phyloP scores from a whole-genome alignment of 805 yeast genomes.

The Hanseniaspora mollemarum region DNA sequence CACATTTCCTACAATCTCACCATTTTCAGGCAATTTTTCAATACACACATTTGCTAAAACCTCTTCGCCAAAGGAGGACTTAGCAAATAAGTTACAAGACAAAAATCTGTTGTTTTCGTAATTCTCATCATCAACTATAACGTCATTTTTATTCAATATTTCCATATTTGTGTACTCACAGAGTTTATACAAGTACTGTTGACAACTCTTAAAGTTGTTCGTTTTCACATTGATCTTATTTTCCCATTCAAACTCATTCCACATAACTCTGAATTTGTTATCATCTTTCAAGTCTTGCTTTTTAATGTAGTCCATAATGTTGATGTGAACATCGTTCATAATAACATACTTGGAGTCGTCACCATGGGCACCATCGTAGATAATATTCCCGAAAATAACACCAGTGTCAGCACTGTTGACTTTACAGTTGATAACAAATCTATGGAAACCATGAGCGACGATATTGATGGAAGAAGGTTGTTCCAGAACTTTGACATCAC shows the following conservation, averaged over 20 bases:
- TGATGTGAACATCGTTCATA: constrained; percentile 86
- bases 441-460: constrained; percentile 96
- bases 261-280: constrained; percentile 85
- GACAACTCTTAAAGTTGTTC: constrained; percentile 44
- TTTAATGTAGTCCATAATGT: constrained; percentile 92
- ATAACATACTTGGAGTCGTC: constrained; percentile 82
- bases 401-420: constrained; percentile 98
- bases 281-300: constrained; percentile 79
- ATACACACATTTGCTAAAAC: constrained; percentile 92
- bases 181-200: constrained; percentile 65
- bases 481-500: constrained; percentile 90
- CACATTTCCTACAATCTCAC: constrained; percentile 81
- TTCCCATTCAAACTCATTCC: constrained; percentile 99
- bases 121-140: constrained; percentile 78
- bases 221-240: constrained; percentile 86
- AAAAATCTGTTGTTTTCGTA: constrained; percentile 39
- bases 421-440: constrained; percentile 75
- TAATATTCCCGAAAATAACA: constrained; percentile 91
- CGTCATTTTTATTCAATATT: constrained; percentile 82
- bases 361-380: constrained; percentile 91
- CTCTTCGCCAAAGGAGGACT: constrained; percentile 92
- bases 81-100: constrained; percentile 86
- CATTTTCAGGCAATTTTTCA: constrained; percentile 57
- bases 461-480: constrained; percentile 79
- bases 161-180: constrained; percentile 77